Evolutionary conservation across 1,139 yeast species (phyloP), one percentile per base, ranked within the genome.

Genomic region (Yamadazyma taylorii): DNA sequence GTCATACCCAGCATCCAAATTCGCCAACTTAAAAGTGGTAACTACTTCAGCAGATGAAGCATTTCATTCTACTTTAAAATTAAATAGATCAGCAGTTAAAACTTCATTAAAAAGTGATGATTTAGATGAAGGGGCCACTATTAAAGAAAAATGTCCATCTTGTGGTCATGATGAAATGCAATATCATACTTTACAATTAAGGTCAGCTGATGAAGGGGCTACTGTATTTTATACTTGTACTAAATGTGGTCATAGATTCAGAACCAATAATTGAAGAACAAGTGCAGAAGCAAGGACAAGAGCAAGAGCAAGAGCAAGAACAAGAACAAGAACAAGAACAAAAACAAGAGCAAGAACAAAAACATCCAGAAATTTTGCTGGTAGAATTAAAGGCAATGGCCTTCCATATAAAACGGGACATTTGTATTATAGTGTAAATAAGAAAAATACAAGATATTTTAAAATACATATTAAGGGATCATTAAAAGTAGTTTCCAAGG

Each of bases 121-220:
- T 51, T 65, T 87, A 36, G 95, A 85, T 42, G 97, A 88, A 45
- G 97, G 97, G 47, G 97, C 97, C 27, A 85, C 94, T 16, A 92
- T 92, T 60, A 85, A 89, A 61, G 99, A 92, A 61, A 89, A 85
- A 58, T 92, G 99, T 73, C 97, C 97, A 16, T 82, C 89, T 63
- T 92, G 98, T 78, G 97, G 96, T 35, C 79, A 90, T 62, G 97
- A 92, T 55, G 97, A 92, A 64, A 94, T 94, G 98, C 92, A 84
- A 59, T 92, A 92, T 62, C 97, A 92, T 58, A 92, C 98, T 8
- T 72, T 92, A 53, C 99, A 92, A 65, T 76, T 92, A 52, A 80
- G 99, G 69, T 86, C 96, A 37, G 99, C 98, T 3, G 99, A 92
- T 75, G 99, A 92, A 75, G 99, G 98, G 73, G 94, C 94, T 22